phyloP scores from a whole-genome alignment of 2,329 filamentous ascomycete genomes.

The Monosporascus sp. region DNA sequence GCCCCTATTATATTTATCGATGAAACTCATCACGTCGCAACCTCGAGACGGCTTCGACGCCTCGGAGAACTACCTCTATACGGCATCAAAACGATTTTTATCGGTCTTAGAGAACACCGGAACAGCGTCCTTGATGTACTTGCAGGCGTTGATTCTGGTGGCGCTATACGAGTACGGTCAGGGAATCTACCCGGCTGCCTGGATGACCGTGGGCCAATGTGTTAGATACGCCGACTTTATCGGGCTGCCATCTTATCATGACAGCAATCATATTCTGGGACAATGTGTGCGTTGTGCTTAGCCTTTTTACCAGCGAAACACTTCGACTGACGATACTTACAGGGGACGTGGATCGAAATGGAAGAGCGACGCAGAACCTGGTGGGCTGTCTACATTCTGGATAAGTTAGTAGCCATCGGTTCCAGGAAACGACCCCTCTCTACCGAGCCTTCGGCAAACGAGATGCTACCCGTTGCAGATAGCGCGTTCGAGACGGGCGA shows the following conservation, averaged over 20 bases:
- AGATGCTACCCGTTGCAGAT: slow-evolving; percentile 32
- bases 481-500: slow-evolving; percentile 35
- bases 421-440: slow-evolving; percentile 28
- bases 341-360: slow-evolving; percentile 40
- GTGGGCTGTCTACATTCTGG: slow-evolving; percentile 44
- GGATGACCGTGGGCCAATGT: slow-evolving; percentile 40
- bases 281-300: slow-evolving; percentile 21
- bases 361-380: slow-evolving; percentile 41
- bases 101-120: slow-evolving; percentile 35
- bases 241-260: slow-evolving; percentile 32
- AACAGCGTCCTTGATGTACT: slow-evolving; percentile 33
- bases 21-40: slow-evolving; percentile 38
- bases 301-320: not conserved
- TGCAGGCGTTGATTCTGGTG: slow-evolving; percentile 41
- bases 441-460: slow-evolving; percentile 26
- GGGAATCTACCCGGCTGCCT: slow-evolving; percentile 44
- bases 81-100: slow-evolving; percentile 36
- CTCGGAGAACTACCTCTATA: slow-evolving; percentile 34
- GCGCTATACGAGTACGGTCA: slow-evolving; percentile 44
- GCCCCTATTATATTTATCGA: slow-evolving; percentile 41
- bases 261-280: slow-evolving; percentile 32
- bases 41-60: slow-evolving; percentile 28
- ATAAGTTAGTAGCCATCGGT: slow-evolving; percentile 29
- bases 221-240: slow-evolving; percentile 39
- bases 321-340: not conserved